A percentile compares a stretch with the other conserved stretches of the same genome.
phyloP scores from a whole-genome alignment of 2,329 filamentous ascomycete genomes.

The Apiospora saccharicola region DNA sequence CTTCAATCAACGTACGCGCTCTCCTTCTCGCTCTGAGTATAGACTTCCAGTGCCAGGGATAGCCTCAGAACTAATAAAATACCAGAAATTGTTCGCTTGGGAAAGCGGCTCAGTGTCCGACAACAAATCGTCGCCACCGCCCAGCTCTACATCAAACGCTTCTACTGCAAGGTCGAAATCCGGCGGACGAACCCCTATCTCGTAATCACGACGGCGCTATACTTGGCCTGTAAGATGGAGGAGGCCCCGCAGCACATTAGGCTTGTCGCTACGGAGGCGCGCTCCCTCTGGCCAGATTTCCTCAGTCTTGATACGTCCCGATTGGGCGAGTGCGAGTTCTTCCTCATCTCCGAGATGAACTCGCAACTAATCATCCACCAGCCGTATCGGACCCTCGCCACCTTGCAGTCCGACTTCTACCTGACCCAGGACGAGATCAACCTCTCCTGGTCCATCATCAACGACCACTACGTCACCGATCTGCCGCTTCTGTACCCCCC shows the following conservation, averaged over 20 bases:
- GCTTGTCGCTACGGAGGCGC: slow-evolving; percentile 85
- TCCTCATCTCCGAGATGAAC: slow-evolving; percentile 87
- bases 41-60: neutral
- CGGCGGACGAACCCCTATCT: slow-evolving; percentile 93
- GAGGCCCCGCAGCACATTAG: slow-evolving; percentile 97
- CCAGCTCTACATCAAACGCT: slow-evolving; percentile 92
- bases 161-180: slow-evolving; percentile 91
- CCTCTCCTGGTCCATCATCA: slow-evolving; percentile 83
- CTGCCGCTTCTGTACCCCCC: slow-evolving; percentile 85
- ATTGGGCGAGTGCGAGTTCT: slow-evolving; percentile 93
- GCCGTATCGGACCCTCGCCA: slow-evolving; percentile 82
- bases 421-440: slow-evolving; percentile 80
- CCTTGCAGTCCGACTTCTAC: slow-evolving; percentile 72
- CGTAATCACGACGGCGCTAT: slow-evolving; percentile 90
- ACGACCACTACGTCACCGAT: slow-evolving; percentile 93
- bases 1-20: slow-evolving; percentile 80
- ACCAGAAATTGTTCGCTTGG: slow-evolving; percentile 82
- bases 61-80: neutral
- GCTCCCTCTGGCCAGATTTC: slow-evolving; percentile 83
- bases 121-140: slow-evolving; percentile 95
- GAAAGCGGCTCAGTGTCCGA: slow-evolving; percentile 81
- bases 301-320: slow-evolving; percentile 80
- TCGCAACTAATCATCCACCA: slow-evolving; percentile 91
- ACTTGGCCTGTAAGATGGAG: slow-evolving; percentile 97
- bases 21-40: slow-evolving; percentile 3